Conservation (phyloP, 2,329 filamentous ascomycete species). For the Phaeomoniella chlamydospora region DNA sequence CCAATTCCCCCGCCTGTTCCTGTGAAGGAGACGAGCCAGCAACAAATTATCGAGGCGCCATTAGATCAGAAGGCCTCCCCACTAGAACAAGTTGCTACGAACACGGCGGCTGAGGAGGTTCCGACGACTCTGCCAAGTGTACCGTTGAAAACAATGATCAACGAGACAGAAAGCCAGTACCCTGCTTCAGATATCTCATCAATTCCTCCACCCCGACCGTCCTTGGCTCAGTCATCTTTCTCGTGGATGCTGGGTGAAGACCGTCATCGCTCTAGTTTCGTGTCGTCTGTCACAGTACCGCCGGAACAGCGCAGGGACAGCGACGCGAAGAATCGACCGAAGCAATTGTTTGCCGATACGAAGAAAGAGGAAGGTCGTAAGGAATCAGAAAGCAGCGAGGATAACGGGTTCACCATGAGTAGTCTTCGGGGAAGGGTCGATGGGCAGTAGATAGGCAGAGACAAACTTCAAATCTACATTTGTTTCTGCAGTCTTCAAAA, state of each 20-base stretch:
- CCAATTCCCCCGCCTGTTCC: conserved; percentile 10
- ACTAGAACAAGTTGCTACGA: not conserved
- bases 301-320: conserved; percentile 26
- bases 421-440: conserved; percentile 17
- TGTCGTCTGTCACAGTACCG: conserved; percentile 26
- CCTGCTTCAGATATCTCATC: not conserved
- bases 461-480: no score
- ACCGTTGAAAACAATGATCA: no score
- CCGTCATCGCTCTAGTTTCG: conserved; percentile 28
- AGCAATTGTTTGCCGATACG: conserved; percentile 10
- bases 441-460: conserved; percentile 13
- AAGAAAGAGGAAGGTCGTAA: conserved; percentile 13
- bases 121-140: no score
- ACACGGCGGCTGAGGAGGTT: not conserved
- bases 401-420: conserved; percentile 21
- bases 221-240: conserved; percentile 30
- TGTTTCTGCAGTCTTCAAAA: no score
- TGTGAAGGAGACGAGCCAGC: conserved; percentile 1
- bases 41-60: not conserved
- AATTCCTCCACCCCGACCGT: conserved; percentile 17
- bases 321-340: conserved; percentile 15
- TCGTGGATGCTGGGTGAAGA: conserved; percentile 35
- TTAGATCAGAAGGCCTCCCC: not conserved
- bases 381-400: conserved; percentile 11
- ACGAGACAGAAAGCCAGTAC: not conserved